phyloP scores from a whole-genome alignment of 345 rosid species.

The Hirschfeldia incana region DNA sequence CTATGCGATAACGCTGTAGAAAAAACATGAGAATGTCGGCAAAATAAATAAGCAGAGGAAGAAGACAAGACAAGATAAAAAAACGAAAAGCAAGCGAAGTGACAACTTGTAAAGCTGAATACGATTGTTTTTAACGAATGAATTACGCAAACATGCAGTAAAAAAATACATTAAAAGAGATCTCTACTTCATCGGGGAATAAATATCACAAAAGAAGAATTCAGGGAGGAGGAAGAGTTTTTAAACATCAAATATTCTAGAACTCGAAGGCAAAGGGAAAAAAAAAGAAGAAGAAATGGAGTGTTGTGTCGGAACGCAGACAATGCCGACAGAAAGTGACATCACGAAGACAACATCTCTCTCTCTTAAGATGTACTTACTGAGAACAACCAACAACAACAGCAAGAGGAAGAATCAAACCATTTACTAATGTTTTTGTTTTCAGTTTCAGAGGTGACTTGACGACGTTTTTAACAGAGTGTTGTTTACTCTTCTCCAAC shows the following conservation, averaged over 20 bases:
- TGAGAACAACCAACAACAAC: constrained; percentile 23
- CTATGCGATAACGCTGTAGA: constrained; percentile 32
- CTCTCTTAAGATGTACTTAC: constrained; percentile 34
- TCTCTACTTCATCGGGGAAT: constrained; percentile 61
- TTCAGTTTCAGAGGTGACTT: neutral
- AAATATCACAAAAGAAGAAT: constrained; percentile 16
- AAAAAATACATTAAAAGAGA: neutral
- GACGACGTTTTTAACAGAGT: constrained; percentile 22
- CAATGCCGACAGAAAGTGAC: constrained; percentile 95
- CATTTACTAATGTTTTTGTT: neutral
- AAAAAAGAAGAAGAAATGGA: constrained; percentile 40
- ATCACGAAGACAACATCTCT: constrained; percentile 65
- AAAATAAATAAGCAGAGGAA: constrained; percentile 31
- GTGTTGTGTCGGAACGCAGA: constrained; percentile 64
- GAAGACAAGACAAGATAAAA: constrained; percentile 42
- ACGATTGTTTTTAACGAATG: neutral
- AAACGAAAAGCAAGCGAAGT: constrained; percentile 29
- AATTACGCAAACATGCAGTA: constrained; percentile 36
- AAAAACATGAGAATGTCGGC: constrained; percentile 34
- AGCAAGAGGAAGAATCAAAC: constrained; percentile 21
- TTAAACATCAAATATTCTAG: constrained; percentile 48
- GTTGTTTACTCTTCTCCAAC: constrained; percentile 24
- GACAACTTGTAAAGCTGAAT: constrained; percentile 25
- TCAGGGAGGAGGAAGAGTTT: constrained; percentile 9
- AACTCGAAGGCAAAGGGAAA: constrained; percentile 35